phyloP scores from a whole-genome alignment of 805 yeast genomes.

The Sungouiozyma ichnusensis region DNA sequence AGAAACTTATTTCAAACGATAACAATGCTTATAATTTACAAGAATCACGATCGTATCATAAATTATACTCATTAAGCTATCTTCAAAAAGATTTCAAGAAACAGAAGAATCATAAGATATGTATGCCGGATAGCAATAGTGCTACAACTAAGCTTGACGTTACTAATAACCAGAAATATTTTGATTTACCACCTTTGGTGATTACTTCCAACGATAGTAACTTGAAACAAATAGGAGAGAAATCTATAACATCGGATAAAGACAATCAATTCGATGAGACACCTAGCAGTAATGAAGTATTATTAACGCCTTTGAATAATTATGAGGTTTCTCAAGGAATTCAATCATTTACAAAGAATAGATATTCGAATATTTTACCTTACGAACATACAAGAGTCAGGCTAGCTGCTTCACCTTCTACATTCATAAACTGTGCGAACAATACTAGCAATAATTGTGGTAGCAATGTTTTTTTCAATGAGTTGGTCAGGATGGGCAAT shows the following conservation, averaged over 20 bases:
- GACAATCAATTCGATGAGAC: slow-evolving; percentile 4
- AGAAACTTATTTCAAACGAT: slow-evolving; percentile 5
- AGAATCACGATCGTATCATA: slow-evolving; percentile 12
- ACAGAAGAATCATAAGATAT: slow-evolving; percentile 1
- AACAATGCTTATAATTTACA: background rate
- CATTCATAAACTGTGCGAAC: too few species aligned
- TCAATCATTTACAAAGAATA: slow-evolving; percentile 65
- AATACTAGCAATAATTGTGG: background rate
- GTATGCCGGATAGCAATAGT: background rate
- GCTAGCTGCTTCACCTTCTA: slow-evolving; percentile 26
- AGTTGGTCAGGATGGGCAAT: background rate
- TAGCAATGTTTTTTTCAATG: background rate
- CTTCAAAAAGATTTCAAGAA: slow-evolving; percentile 17
- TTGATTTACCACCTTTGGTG: slow-evolving; percentile 4
- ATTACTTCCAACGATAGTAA: slow-evolving; percentile 1
- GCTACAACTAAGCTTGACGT: background rate
- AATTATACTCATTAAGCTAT: slow-evolving; percentile 17
- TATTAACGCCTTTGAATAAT: slow-evolving; percentile 23
- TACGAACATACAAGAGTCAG: slow-evolving; percentile 76
- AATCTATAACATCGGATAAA: slow-evolving; percentile 1
- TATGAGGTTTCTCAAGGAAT: slow-evolving; percentile 55
- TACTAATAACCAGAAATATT: background rate
- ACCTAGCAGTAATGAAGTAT: slow-evolving; percentile 10
- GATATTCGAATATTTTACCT: slow-evolving; percentile 80
- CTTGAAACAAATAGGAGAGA: slow-evolving; percentile 5